Base-by-base conservation (phyloP, 768 basidiomycete genomes). In the Rhodotorula graminis region DNA sequence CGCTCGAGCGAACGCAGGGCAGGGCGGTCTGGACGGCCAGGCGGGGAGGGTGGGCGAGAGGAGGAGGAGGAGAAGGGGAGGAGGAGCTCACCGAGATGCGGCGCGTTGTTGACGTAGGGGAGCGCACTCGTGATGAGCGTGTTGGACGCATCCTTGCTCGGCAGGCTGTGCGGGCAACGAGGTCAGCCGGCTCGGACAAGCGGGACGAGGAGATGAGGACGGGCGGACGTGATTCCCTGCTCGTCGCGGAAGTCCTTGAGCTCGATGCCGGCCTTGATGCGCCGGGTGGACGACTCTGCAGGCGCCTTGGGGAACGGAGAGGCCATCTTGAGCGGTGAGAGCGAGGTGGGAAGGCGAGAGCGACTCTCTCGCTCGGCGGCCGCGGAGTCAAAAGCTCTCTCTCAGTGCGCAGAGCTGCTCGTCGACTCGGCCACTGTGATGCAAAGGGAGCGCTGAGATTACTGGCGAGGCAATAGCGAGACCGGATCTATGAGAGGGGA, bases 61-160 rank as follows among this genome's bases (percentile, higher is more conserved):
- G 44, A 46, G 44, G 44, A 12, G 44, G 19, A 3, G 18, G 47
- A 21, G 21, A 21, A 23, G 47, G n/a, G n/a, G 18, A 49, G 18
- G 47, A 16, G 8, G 47, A 49, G 23, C 71, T 52, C 6, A 79
- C 78, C 76, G 2, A 76, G 62, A 37, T 76, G 76, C 52, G 76
- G 76, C 61, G 71, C 70, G 67, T 76, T 76, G 70, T 76, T 76
- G 40, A 76, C 76, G 80, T 93, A 93, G 2, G 96, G 96, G 67
- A 99, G 83, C 50, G 96, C 94, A 74, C 93, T 96, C 19, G 96
- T 97, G 76, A 99, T 88, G 42, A 99, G 84, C 56, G 94, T 84
- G 79, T 98, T 99, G 67, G 84, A 84, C 81, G 93, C 89, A 59
- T 94, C 95, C 58, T 88, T 85, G 81, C 89, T 88, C 19, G 96